phyloP scores from a whole-genome alignment of 2,329 filamentous ascomycete species.

The Penicillium sp. region DNA sequence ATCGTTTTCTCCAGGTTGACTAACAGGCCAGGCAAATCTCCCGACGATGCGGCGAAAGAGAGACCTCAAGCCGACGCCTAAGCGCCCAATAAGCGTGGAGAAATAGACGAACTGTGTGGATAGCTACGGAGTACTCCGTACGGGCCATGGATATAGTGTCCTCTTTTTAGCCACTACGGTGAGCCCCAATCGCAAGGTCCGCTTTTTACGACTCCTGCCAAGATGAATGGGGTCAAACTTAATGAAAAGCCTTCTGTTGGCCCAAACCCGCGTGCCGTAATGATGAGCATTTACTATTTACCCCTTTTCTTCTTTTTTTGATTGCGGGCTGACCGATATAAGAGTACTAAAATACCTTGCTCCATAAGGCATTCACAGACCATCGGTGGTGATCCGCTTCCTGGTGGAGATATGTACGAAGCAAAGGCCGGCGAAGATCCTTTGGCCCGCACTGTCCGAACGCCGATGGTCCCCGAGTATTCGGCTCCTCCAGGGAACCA shows the following conservation, averaged over 20 bases:
- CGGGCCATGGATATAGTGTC: conserved; percentile 21
- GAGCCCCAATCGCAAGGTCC: conserved; percentile 16
- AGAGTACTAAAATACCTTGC: background rate
- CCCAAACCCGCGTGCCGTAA: background rate
- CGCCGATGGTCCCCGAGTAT: background rate
- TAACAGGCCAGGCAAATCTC: conserved; percentile 10
- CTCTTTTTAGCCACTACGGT: conserved; percentile 18
- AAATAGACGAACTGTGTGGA: conserved; percentile 17
- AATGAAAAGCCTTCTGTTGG: background rate
- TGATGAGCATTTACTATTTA: background rate
- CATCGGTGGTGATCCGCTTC: background rate
- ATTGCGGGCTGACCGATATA: background rate
- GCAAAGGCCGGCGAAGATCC: background rate
- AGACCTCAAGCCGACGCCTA: conserved; percentile 10
- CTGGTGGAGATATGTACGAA: background rate
- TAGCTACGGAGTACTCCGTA: conserved; percentile 12
- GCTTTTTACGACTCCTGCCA: conserved; percentile 1
- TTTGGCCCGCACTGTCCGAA: background rate
- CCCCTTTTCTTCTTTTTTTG: background rate
- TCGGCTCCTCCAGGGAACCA: background rate
- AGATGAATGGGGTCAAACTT: background rate
- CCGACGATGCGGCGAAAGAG: conserved; percentile 12
- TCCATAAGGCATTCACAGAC: background rate
- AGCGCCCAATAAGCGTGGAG: conserved; percentile 20
- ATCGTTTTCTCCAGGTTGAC: conserved; percentile 14